phyloP scores from a whole-genome alignment of 2,329 filamentous ascomycete genomes.

The Penicillium glabrum region DNA sequence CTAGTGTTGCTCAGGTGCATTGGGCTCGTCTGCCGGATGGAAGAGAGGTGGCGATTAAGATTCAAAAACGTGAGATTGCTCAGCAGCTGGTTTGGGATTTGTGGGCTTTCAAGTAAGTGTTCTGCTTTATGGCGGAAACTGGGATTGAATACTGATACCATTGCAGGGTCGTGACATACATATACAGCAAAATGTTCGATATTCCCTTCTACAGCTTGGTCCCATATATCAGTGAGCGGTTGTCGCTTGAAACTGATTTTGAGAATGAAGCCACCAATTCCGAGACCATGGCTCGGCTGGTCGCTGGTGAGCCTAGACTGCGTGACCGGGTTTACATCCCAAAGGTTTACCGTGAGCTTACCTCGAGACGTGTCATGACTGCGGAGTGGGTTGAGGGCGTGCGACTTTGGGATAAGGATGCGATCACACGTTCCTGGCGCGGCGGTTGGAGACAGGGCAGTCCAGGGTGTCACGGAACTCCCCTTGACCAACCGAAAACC shows the following conservation, averaged over 20 bases:
- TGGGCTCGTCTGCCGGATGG: conserved; percentile 87
- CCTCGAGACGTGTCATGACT: conserved; percentile 80
- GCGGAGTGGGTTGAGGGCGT: conserved; percentile 98
- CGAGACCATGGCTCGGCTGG: conserved; percentile 75
- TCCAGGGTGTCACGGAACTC: conserved; percentile 70
- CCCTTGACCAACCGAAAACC: conserved; percentile 57
- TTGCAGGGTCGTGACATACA: conserved; percentile 70
- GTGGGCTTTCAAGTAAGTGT: conserved; percentile 80
- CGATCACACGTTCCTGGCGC: conserved; percentile 73
- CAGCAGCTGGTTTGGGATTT: conserved; percentile 92
- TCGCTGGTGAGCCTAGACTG: conserved; percentile 73
- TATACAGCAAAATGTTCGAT: conserved; percentile 87
- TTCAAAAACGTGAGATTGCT: conserved; percentile 92
- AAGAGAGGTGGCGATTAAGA: conserved; percentile 88
- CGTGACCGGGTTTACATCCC: conserved; percentile 85
- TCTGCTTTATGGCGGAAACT: background rate
- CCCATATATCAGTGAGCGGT: conserved; percentile 88
- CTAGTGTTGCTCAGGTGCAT: conserved; percentile 94
- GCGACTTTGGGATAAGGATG: conserved; percentile 85
- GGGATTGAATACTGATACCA: conserved; percentile 12
- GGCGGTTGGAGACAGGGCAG: conserved; percentile 75
- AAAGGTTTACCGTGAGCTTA: conserved; percentile 77
- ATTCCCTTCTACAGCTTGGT: conserved; percentile 89
- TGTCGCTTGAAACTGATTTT: conserved; percentile 93
- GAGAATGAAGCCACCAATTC: conserved; percentile 87